A percentile compares a stretch with the other conserved stretches of the same genome.
These are phyloP conservation scores for Aspergillus fijiensis DNA, from an alignment of 2,329 filamentous ascomycete species.

Conservation along the genomic window DNA sequence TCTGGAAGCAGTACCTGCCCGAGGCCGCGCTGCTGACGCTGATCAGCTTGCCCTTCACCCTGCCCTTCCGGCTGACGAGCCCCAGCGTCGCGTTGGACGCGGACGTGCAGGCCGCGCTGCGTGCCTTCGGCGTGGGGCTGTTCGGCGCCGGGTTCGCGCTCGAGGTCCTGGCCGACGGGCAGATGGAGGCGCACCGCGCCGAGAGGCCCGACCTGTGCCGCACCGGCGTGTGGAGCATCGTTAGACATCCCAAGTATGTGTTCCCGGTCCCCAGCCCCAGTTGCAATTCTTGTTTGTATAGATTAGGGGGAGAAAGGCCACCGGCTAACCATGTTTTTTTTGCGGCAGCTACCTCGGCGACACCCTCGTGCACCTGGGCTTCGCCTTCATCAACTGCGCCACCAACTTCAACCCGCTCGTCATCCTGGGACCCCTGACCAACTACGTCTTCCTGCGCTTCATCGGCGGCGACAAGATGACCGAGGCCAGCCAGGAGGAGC, in stretches of 20 bases:
- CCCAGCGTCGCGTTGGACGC: conserved; percentile 34
- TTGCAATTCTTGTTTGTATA: no score
- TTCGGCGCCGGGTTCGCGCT: conserved; percentile 58
- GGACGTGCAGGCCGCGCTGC: conserved; percentile 23
- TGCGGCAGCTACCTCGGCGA: conserved; percentile 59
- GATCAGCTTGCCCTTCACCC: conserved; percentile 58
- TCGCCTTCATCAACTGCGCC: conserved; percentile 57
- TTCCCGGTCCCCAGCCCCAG: no score
- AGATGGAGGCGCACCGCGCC: conserved; percentile 54
- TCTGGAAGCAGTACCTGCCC: conserved; percentile 57
- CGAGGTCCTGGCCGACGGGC: conserved; percentile 58
- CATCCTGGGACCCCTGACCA: conserved; percentile 56
- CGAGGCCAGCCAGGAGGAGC: conserved; percentile 52
- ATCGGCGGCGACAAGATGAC: conserved; percentile 58
- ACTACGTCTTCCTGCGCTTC: conserved; percentile 59
- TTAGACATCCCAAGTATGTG: conserved; percentile 60
- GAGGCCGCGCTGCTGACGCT: conserved; percentile 59
- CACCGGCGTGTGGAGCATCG: conserved; percentile 62
- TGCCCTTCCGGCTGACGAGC: conserved; percentile 48
- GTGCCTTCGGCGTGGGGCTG: conserved; percentile 52
- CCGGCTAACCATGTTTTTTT: background rate
- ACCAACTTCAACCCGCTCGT: conserved; percentile 57
- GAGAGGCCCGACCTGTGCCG: conserved; percentile 48
- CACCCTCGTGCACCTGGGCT: conserved; percentile 58
- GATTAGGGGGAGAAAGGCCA: no score